Conservation (phyloP, 2,329 filamentous ascomycete genomes). For the Lecanicillium sp. region DNA sequence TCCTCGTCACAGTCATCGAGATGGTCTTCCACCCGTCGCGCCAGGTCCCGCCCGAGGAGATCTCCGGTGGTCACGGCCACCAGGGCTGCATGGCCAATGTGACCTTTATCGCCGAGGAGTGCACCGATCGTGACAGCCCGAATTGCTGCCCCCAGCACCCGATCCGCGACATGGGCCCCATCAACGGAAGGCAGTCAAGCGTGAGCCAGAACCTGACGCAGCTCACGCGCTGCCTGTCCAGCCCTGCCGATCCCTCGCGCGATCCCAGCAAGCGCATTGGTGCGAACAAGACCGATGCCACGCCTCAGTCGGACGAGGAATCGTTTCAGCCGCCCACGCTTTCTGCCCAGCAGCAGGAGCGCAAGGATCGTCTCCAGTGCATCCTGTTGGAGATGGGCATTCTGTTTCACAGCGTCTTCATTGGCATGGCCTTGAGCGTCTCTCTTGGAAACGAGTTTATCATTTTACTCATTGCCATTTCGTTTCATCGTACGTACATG, state of each 20-base stretch:
- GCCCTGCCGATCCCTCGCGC: slow-evolving; percentile 16
- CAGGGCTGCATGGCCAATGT: slow-evolving; percentile 18
- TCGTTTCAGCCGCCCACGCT: slow-evolving; percentile 21
- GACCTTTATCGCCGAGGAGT: background rate
- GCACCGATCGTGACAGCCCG: background rate
- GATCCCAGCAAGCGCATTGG: slow-evolving; percentile 15
- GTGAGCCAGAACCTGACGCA: slow-evolving; percentile 28
- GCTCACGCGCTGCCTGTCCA: slow-evolving; percentile 20
- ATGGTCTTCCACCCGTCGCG: slow-evolving; percentile 52
- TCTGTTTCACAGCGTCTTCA: slow-evolving; percentile 59
- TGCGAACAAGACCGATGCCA: slow-evolving; percentile 9
- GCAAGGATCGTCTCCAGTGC: slow-evolving; percentile 67
- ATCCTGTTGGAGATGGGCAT: slow-evolving; percentile 75
- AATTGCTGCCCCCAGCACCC: slow-evolving; percentile 18
- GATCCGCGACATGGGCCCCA: slow-evolving; percentile 28
- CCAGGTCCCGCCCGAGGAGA: slow-evolving; percentile 21
- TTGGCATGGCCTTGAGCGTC: slow-evolving; percentile 77
- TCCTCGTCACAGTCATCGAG: slow-evolving; percentile 76
- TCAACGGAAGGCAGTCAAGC: slow-evolving; percentile 29
- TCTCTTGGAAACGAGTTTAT: slow-evolving; percentile 70
- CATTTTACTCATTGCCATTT: slow-evolving; percentile 72
- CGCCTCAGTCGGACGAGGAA: slow-evolving; percentile 12
- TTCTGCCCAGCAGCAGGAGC: slow-evolving; percentile 49
- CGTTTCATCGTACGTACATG: slow-evolving; percentile 55
- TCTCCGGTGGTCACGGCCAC: slow-evolving; percentile 10